Evolutionary conservation across 2,329 filamentous ascomycete genomes (phyloP).

Genomic region (Annulohypoxylon truncatum): DNA sequence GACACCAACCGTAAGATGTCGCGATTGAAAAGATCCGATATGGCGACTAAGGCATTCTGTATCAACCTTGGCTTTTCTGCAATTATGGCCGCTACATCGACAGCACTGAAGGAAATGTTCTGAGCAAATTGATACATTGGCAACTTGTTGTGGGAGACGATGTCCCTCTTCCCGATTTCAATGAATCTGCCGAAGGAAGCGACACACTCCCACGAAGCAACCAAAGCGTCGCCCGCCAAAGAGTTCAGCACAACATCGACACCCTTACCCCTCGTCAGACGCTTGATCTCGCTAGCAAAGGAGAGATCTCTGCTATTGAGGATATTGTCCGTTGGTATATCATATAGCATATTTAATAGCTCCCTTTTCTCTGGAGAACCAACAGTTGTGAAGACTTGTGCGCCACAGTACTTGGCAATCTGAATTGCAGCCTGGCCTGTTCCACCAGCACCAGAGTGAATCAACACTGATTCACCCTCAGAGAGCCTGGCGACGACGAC

Average conservation of each 20-base stretch:
- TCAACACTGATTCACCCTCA: neutral
- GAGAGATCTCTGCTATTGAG: slow-evolving; percentile 12
- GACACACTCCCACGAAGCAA: too few species aligned
- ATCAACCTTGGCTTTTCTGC: neutral
- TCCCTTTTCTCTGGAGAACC: slow-evolving; percentile 1
- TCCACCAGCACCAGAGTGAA: slow-evolving; percentile 13
- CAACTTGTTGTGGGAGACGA: neutral
- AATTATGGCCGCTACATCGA: neutral
- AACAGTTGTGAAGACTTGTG: slow-evolving; percentile 7
- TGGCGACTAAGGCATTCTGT: neutral
- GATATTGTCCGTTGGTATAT: slow-evolving; percentile 6
- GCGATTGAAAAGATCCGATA: neutral
- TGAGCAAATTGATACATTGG: neutral
- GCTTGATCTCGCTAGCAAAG: neutral
- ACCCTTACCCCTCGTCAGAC: slow-evolving; percentile 1
- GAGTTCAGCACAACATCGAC: slow-evolving; percentile 17
- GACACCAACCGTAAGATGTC: neutral
- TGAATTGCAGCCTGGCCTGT: slow-evolving; percentile 17
- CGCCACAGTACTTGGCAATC: slow-evolving; percentile 9
- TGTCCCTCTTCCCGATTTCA: slow-evolving; percentile 19
- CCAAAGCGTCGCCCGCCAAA: slow-evolving; percentile 1
- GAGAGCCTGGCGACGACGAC: neutral
- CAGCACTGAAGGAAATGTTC: neutral
- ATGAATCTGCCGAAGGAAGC: slow-evolving; percentile 1
- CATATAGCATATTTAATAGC: neutral